Percentiles rank a stretch among this genome's conserved stretches.
phyloP scores from a whole-genome alignment of 1,284 basidiomycete genomes.

The Tremellales sp. region DNA sequence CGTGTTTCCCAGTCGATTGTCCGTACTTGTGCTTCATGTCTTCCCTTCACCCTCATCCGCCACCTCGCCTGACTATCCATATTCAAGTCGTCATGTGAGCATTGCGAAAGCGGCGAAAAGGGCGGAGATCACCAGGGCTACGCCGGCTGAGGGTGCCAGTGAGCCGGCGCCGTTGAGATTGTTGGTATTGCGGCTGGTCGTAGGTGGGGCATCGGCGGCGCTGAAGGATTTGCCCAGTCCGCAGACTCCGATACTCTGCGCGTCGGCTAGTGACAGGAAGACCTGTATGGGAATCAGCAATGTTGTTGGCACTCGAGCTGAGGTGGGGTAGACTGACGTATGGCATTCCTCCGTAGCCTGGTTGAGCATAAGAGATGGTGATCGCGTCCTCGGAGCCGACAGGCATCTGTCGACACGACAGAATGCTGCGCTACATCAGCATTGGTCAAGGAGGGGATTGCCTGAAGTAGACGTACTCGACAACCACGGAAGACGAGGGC shows the following conservation, averaged over 20 bases:
- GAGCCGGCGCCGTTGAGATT: too few species aligned
- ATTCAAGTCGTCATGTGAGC: too few species aligned
- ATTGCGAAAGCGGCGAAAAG: too few species aligned
- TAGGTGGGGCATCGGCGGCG: not conserved
- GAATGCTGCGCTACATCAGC: slow-evolving; percentile 22
- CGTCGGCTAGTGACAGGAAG: slow-evolving; percentile 25
- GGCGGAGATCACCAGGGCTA: too few species aligned
- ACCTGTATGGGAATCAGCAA: slow-evolving; percentile 13
- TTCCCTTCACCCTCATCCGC: too few species aligned
- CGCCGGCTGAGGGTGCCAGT: too few species aligned
- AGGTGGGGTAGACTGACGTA: slow-evolving; percentile 27
- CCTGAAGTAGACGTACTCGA: slow-evolving; percentile 42
- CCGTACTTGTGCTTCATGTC: too few species aligned
- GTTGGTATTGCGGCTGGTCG: not conserved
- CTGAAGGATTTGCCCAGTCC: slow-evolving; percentile 1
- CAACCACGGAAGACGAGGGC: slow-evolving; percentile 30
- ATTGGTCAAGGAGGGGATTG: not conserved
- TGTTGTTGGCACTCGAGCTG: not conserved
- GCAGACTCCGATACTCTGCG: slow-evolving; percentile 19
- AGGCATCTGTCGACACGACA: slow-evolving; percentile 36
- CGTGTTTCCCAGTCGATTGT: too few species aligned
- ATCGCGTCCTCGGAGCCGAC: slow-evolving; percentile 40
- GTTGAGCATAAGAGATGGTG: slow-evolving; percentile 35
- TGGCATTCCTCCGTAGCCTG: slow-evolving; percentile 43
- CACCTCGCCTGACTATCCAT: too few species aligned